Evolutionary conservation across 75 land plant genomes (phyloP).

Genomic region (Picea sitchensis): DNA sequence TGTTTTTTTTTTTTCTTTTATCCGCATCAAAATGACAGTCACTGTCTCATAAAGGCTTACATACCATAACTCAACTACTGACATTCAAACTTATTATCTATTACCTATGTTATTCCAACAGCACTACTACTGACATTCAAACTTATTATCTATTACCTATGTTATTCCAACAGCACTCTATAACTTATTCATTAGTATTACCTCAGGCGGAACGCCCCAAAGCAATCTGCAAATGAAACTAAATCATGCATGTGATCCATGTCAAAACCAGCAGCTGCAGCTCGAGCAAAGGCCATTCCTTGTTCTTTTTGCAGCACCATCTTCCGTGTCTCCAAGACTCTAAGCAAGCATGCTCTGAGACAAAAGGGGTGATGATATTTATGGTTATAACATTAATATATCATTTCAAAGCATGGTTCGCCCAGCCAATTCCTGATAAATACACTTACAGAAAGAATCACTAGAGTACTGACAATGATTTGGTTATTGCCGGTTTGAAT

Average conservation of each 20-base stretch:
- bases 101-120: neutral
- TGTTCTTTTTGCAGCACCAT: constrained; percentile 51
- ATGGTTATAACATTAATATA: neutral
- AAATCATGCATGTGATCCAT: constrained; percentile 42
- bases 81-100: neutral
- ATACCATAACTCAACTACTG: neutral
- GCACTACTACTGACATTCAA: neutral
- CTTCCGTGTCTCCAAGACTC: constrained; percentile 50
- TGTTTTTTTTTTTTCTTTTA: neutral
- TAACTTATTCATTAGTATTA: constrained; percentile 10
- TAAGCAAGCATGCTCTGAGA: constrained; percentile 34
- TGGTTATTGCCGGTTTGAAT: neutral
- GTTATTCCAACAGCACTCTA: neutral
- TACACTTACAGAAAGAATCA: neutral
- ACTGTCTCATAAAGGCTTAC: neutral
- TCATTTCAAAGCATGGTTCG: neutral
- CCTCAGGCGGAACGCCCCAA: constrained; percentile 55
- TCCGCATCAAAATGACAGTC: neutral
- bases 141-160: neutral
- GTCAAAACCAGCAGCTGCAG: constrained; percentile 52
- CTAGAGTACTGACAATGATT: neutral
- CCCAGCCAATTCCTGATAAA: neutral
- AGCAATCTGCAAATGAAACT: constrained; percentile 46
- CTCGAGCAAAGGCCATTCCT: constrained; percentile 59
- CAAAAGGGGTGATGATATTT: neutral